Evolutionary conservation across 2,329 filamentous ascomycete species (phyloP), one percentile per base, ranked within the genome.

Genomic region (Claviceps maximensis): DNA sequence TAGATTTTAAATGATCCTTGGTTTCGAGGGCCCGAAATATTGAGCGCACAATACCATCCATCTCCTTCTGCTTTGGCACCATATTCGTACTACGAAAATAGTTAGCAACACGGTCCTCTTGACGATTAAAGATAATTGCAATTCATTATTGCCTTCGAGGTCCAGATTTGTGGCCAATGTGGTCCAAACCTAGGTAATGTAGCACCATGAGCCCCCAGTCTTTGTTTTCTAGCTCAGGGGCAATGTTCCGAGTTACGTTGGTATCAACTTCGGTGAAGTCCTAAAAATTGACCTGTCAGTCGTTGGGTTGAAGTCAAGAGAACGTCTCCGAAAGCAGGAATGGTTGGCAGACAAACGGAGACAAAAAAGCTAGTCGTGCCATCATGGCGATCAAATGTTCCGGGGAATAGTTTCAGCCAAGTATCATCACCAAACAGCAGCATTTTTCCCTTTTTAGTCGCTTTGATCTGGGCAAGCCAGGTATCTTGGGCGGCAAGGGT

Each of bases 351-450:
- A 80, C 85, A 75, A 68, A 95, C 89, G 68, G 93, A 89, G 61
- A 98, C 93, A 69, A 97, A 98, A 69, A 98, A 98, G 71, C 91
- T 97, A 53, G 89, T 89, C 2, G 93, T 98, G 48, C 94, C 93
- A 68, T 98, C 94, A 50, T 83, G 76, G 42, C 90, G 83, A 60
- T 84, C 82, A 71, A 98, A 98, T 48, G 86, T 89, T 17, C 79
- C 82, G 1, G 93, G 93, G 62, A 98, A 98, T 15, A 98, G 76
- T 72, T 96, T 97, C 60, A 98, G 73, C 94, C 93, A 98, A 21
- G 93, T 98, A 67, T 98, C 93, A 63, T 98, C 93, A 49, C 93
- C 93, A 64, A 93, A 96, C 84, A 98, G 93, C 65, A 96, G 74
- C 57, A 97, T 75, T 62, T 87, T 89, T 21, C 87, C 88, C 19